These are phyloP conservation scores for Mycosphaerelloides madeirae DNA, from an alignment of 2,329 filamentous ascomycete genomes.

Conservation along the genomic window DNA sequence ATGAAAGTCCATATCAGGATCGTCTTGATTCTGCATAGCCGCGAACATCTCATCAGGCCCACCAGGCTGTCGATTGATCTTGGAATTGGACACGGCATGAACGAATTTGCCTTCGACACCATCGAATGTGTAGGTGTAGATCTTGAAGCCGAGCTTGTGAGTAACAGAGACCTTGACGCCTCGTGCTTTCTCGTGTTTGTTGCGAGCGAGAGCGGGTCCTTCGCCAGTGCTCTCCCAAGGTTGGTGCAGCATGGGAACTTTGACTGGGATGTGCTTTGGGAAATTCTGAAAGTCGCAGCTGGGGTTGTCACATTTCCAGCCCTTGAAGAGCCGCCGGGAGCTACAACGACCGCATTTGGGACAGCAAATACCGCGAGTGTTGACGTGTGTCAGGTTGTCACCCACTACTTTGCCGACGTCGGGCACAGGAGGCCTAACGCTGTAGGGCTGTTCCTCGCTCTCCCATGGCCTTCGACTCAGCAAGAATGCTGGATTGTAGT, in stretches of 20 bases:
- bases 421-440: conserved; percentile 39
- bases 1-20: conserved; percentile 33
- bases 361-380: conserved; percentile 63
- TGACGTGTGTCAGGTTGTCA: conserved; percentile 48
- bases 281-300: conserved; percentile 43
- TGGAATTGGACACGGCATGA: conserved; percentile 54
- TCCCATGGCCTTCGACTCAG: conserved; percentile 47
- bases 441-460: conserved; percentile 36
- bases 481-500: conserved; percentile 57
- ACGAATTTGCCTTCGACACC: conserved; percentile 44
- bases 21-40: conserved; percentile 35
- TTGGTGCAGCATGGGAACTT: conserved; percentile 20
- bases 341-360: conserved; percentile 59
- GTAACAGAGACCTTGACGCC: conserved; percentile 32
- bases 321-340: conserved; percentile 55
- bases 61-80: conserved; percentile 46
- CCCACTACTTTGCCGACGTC: conserved; percentile 36
- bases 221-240: conserved; percentile 28
- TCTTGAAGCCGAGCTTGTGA: conserved; percentile 40
- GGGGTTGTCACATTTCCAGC: conserved; percentile 56
- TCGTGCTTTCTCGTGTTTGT: conserved; percentile 26
- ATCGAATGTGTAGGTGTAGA: conserved; percentile 45
- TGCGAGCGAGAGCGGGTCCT: conserved; percentile 25
- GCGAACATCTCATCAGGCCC: conserved; percentile 61
- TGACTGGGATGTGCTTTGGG: conserved; percentile 24